These are phyloP conservation scores for Smallanthus sonchifolius DNA, from an alignment of 129 eudicot species.

Conservation along the genomic window DNA sequence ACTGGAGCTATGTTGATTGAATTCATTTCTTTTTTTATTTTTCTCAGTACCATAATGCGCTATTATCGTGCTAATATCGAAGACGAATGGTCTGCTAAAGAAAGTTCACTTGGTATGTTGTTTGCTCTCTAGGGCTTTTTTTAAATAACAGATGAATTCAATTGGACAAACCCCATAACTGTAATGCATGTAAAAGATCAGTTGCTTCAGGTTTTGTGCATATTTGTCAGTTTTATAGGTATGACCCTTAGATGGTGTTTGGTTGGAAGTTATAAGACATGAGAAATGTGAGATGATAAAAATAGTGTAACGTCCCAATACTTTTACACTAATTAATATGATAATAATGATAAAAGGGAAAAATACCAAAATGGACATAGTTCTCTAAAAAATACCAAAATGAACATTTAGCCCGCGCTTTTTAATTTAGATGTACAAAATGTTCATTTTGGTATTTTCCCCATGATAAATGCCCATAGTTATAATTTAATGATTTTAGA, in stretches of 20 bases:
- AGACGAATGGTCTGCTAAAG: conserved; percentile 66
- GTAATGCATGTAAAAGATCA: neutral
- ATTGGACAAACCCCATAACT: neutral
- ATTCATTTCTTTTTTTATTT: conserved; percentile 76
- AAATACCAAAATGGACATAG: too few species aligned
- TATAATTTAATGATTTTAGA: too few species aligned
- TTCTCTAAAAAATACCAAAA: too few species aligned
- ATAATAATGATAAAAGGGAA: too few species aligned
- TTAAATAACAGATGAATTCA: neutral
- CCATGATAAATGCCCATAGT: too few species aligned
- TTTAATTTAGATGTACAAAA: too few species aligned
- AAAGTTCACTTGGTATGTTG: conserved; percentile 4
- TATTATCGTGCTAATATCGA: conserved; percentile 90
- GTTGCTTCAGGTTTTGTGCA: neutral
- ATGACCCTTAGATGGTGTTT: too few species aligned
- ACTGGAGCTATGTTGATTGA: conserved; percentile 97
- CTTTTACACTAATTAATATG: too few species aligned
- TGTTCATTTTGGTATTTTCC: too few species aligned
- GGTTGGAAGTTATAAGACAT: too few species aligned
- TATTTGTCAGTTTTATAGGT: neutral
- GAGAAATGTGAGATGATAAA: too few species aligned
- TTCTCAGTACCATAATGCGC: conserved; percentile 79
- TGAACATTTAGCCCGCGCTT: too few species aligned
- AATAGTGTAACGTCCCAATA: neutral
- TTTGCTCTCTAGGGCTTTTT: neutral